These are phyloP conservation scores for Botrytis byssoidea DNA, from an alignment of 2,329 filamentous ascomycete species.

Conservation along the genomic window DNA sequence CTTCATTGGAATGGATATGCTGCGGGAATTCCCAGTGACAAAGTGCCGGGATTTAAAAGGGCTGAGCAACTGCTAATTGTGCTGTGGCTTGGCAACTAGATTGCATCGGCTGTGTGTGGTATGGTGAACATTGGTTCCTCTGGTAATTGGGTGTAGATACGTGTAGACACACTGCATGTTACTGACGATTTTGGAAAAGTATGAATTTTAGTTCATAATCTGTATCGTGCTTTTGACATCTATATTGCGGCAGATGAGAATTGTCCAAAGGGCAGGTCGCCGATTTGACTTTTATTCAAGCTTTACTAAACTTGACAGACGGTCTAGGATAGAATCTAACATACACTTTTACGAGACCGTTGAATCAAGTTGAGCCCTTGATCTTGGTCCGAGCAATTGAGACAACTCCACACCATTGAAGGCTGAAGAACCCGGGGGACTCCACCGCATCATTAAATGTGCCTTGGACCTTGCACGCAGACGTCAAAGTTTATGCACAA, in stretches of 20 bases:
- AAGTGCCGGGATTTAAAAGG: constrained; percentile 19
- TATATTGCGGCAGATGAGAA: no score
- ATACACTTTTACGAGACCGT: neutral
- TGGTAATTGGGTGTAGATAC: constrained; percentile 4
- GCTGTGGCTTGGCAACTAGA: neutral
- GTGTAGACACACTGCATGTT: neutral
- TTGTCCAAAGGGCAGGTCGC: neutral
- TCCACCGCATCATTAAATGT: neutral
- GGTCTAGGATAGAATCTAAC: neutral
- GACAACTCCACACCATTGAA: constrained; percentile 11
- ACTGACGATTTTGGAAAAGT: neutral
- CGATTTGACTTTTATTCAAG: neutral
- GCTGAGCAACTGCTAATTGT: constrained; percentile 10
- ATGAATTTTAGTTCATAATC: neutral
- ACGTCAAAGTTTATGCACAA: constrained; percentile 8
- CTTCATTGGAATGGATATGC: constrained; percentile 2
- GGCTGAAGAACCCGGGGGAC: constrained; percentile 2
- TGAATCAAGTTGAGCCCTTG: neutral
- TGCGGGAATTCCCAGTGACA: constrained; percentile 16
- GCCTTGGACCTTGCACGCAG: constrained; percentile 3
- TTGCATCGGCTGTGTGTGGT: neutral
- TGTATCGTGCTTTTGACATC: neutral
- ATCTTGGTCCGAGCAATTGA: constrained; percentile 9
- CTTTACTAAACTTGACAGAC: neutral
- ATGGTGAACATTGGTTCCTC: neutral